Conservation (phyloP, 352 stramenopile species). For the Phytophthora niederhauseri region DNA sequence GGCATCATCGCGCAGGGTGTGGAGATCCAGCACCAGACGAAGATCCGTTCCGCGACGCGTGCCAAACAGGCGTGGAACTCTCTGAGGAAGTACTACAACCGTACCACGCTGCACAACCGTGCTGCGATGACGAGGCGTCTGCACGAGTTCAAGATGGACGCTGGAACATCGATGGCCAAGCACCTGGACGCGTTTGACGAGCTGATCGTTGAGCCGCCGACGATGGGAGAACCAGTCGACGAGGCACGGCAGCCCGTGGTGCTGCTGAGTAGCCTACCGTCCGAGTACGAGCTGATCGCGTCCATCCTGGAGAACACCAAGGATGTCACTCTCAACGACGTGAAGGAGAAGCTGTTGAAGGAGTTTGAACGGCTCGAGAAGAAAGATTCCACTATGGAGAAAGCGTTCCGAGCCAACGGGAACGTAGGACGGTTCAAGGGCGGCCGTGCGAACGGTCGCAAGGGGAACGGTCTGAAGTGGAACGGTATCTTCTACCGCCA, state of each 20-base stretch:
- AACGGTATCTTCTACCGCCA: not conserved
- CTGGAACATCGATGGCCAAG: constrained; percentile 1
- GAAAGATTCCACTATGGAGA: constrained; percentile 6
- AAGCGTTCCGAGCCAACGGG: not conserved
- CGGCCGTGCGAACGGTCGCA: not conserved
- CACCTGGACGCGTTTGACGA: constrained; percentile 38
- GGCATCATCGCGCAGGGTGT: constrained; percentile 35
- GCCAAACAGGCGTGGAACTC: constrained; percentile 21
- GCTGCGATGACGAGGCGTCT: constrained; percentile 17
- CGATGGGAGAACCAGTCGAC: constrained; percentile 27
- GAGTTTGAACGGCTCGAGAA: constrained; percentile 12
- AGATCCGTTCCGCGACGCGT: constrained; percentile 15
- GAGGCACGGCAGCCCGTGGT: constrained; percentile 31
- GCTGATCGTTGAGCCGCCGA: constrained; percentile 27
- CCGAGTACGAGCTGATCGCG: constrained; percentile 29
- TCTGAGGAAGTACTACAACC: constrained; percentile 31
- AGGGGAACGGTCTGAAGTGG: not conserved
- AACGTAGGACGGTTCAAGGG: not conserved
- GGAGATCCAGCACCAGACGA: constrained; percentile 19
- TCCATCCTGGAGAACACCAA: constrained; percentile 24
- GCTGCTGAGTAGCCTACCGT: constrained; percentile 21
- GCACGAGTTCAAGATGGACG: not conserved
- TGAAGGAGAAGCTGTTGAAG: constrained; percentile 22
- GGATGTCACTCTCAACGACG: constrained; percentile 15
- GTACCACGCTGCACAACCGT: constrained; percentile 35